A percentile compares a stretch with the other conserved stretches of the same genome.
Conservation (phyloP, 2,329 filamentous ascomycete genomes). For the Ilyonectria destructans region DNA sequence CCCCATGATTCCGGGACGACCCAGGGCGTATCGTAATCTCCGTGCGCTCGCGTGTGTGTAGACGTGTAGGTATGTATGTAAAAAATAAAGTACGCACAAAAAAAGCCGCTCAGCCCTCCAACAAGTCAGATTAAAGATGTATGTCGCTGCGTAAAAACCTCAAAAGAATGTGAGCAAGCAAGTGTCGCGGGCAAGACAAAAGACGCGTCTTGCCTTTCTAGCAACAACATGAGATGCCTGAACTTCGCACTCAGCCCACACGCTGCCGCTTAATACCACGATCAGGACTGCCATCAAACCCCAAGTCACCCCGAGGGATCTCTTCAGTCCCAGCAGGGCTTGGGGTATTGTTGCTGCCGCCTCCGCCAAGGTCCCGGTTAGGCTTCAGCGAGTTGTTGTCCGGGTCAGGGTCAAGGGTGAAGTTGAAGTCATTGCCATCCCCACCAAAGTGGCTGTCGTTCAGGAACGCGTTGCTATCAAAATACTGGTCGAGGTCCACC, state of each 20-base stretch:
- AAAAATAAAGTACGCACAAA: constrained; percentile 5
- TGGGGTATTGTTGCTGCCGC: constrained; percentile 57
- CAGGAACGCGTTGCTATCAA: constrained; percentile 61
- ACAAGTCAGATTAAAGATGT: constrained; percentile 25
- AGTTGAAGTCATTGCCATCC: constrained; percentile 67
- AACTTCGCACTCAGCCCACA: constrained; percentile 46
- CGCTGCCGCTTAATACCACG: constrained; percentile 59
- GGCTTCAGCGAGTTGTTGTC: constrained; percentile 54
- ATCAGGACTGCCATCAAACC: constrained; percentile 43
- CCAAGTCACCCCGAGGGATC: constrained; percentile 62
- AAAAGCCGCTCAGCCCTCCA: constrained; percentile 18
- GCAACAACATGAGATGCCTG: background rate
- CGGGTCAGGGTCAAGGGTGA: constrained; percentile 61
- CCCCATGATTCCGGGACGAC: constrained; percentile 14
- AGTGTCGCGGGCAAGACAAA: background rate
- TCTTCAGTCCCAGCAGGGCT: constrained; percentile 68
- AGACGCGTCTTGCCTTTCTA: background rate
- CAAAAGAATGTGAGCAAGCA: background rate
- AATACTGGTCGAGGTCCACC: constrained; percentile 69
- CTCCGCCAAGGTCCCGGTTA: constrained; percentile 31
- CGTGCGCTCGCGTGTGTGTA: constrained; percentile 24
- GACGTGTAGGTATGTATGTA: constrained; percentile 23
- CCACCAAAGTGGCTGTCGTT: constrained; percentile 58
- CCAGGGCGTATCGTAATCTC: constrained; percentile 24
- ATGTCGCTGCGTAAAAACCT: constrained; percentile 19